Conservation (phyloP, 306 rosid species). For the Biancaea sappan region DNA sequence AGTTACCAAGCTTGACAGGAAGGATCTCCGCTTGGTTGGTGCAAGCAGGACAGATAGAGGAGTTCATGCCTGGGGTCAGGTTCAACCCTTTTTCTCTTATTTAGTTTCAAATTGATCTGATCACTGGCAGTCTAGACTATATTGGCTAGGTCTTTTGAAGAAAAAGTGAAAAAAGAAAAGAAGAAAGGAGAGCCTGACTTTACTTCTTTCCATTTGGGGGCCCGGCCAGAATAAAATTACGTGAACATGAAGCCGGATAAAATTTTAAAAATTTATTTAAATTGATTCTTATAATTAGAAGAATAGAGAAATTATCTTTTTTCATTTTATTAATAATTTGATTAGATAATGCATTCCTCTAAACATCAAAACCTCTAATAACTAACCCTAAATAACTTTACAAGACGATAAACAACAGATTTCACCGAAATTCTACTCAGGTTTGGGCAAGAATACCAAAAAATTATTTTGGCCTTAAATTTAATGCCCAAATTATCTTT, state of each 20-base stretch:
- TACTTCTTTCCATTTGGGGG: not conserved
- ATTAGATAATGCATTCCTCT: not conserved
- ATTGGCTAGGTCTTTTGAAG: not conserved
- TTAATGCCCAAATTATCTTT: not conserved
- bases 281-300: not conserved
- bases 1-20: constrained; percentile 77
- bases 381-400: not conserved
- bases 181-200: not conserved
- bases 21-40: constrained; percentile 78
- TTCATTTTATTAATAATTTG: not conserved
- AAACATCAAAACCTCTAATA: not conserved
- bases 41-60: constrained; percentile 92
- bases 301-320: not conserved
- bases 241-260: not conserved
- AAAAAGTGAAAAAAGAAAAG: not conserved
- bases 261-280: not conserved
- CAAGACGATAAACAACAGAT: not conserved
- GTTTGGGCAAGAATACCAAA: not conserved
- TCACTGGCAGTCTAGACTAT: not conserved
- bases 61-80: constrained; percentile 99
- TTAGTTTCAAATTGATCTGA: not conserved
- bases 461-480: not conserved
- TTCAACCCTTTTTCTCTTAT: constrained; percentile 43
- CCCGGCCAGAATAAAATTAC: not conserved
- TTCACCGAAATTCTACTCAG: not conserved